phyloP scores from a whole-genome alignment of 106 monocot species.

The Platanthera guangdongensis region DNA sequence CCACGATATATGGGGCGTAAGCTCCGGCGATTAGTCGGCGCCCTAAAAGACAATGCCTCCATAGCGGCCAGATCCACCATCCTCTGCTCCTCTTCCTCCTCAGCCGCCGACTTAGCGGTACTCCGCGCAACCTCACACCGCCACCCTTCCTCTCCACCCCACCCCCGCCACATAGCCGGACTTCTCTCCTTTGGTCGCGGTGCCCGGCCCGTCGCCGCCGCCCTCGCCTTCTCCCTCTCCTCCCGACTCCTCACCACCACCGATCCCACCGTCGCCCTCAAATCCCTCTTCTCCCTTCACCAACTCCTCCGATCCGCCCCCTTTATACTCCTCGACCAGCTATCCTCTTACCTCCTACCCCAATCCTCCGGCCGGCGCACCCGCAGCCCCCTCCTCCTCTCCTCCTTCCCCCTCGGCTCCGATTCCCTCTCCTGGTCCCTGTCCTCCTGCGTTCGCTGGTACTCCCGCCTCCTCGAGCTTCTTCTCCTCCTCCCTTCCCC shows the following conservation, averaged over 20 bases:
- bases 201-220: constrained; percentile 32
- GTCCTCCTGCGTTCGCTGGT: constrained; percentile 39
- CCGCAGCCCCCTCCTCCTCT: constrained; percentile 37
- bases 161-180: constrained; percentile 18
- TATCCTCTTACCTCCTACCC: constrained; percentile 19
- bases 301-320: constrained; percentile 29
- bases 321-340: constrained; percentile 41
- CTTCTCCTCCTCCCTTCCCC: constrained; percentile 6
- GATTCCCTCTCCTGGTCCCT: constrained; percentile 19
- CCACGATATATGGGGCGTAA: constrained; percentile 21
- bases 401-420: constrained; percentile 21
- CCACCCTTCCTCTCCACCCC: constrained; percentile 29
- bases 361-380: constrained; percentile 19
- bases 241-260: constrained; percentile 28
- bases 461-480: constrained; percentile 46
- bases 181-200: constrained; percentile 50
- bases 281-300: constrained; percentile 44
- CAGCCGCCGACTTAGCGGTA: constrained; percentile 31
- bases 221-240: constrained; percentile 24
- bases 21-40: constrained; percentile 22
- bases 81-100: constrained; percentile 7
- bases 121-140: constrained; percentile 44
- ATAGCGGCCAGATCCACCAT: background rate
- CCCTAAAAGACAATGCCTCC: constrained; percentile 28
- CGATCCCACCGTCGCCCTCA: constrained; percentile 46